These are phyloP conservation scores for Camelina hispida DNA, from an alignment of 345 rosid genomes.

Conservation along the genomic window DNA sequence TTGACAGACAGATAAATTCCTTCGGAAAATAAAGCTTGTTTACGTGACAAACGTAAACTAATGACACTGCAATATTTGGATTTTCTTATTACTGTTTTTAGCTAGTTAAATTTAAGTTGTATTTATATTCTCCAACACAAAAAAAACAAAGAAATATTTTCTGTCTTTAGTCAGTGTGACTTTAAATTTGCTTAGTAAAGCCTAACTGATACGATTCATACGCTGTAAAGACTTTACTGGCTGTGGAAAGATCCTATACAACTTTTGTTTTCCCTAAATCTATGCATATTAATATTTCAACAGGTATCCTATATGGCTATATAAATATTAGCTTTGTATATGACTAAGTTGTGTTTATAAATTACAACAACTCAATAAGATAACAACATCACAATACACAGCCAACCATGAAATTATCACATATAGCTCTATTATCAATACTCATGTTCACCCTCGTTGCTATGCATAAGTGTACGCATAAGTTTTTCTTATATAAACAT, in stretches of 20 bases:
- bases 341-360: not conserved
- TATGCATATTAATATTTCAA: too few species aligned
- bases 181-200: too few species aligned
- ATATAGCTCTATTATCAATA: not conserved
- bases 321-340: not conserved
- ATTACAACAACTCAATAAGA: conserved; percentile 4
- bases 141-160: too few species aligned
- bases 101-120: not conserved
- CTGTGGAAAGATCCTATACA: too few species aligned
- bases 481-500: too few species aligned
- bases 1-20: not conserved
- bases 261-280: too few species aligned
- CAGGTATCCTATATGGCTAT: too few species aligned
- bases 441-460: not conserved
- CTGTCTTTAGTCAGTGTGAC: too few species aligned
- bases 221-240: too few species aligned
- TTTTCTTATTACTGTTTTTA: not conserved
- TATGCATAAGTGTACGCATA: not conserved
- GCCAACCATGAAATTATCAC: conserved; percentile 6
- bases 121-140: not conserved
- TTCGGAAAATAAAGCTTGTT: conserved; percentile 2
- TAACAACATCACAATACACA: not conserved
- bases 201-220: too few species aligned
- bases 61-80: not conserved
- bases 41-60: not conserved